Evolutionary conservation across 192 early-diverging fungal species (phyloP).

Genomic region (Gryganskiella cystojenkinii): DNA sequence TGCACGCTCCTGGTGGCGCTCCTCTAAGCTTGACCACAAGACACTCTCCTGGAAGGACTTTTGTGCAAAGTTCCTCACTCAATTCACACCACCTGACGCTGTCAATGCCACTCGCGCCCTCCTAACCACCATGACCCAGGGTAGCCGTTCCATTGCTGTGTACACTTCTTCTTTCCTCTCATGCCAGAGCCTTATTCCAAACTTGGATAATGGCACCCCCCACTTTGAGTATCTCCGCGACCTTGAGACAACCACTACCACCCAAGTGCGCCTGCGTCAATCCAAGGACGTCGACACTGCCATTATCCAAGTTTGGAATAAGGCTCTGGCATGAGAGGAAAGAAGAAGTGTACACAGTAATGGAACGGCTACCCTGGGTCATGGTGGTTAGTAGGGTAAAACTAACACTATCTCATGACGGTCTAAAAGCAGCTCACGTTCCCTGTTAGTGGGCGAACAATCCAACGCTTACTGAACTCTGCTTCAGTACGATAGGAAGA

Average conservation of each 20-base stretch:
- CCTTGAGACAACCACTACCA: no score
- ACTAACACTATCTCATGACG: slow-evolving; percentile 75
- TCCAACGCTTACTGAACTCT: slow-evolving; percentile 85
- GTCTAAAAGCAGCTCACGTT: slow-evolving; percentile 93
- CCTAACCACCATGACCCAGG: neutral
- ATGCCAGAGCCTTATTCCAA: no score
- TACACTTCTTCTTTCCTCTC: no score
- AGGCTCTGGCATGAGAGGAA: no score
- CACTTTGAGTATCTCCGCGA: no score
- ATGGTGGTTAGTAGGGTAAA: neutral
- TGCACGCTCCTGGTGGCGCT: slow-evolving; percentile 6
- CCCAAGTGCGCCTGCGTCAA: no score
- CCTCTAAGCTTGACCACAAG: neutral
- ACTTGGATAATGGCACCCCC: no score
- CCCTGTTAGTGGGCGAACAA: slow-evolving; percentile 89
- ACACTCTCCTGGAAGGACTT: slow-evolving; percentile 9
- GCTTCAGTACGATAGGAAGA: slow-evolving; percentile 88
- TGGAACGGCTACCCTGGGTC: neutral
- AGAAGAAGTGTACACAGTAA: neutral
- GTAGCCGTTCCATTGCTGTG: neutral
- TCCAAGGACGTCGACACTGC: no score
- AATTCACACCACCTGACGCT: slow-evolving; percentile 10
- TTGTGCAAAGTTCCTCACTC: neutral
- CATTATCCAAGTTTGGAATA: no score
- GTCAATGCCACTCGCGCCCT: neutral